Evolutionary conservation across 768 basidiomycete species (phyloP), one percentile per base, ranked within the genome.

Genomic region (Lentinula detonsa): DNA sequence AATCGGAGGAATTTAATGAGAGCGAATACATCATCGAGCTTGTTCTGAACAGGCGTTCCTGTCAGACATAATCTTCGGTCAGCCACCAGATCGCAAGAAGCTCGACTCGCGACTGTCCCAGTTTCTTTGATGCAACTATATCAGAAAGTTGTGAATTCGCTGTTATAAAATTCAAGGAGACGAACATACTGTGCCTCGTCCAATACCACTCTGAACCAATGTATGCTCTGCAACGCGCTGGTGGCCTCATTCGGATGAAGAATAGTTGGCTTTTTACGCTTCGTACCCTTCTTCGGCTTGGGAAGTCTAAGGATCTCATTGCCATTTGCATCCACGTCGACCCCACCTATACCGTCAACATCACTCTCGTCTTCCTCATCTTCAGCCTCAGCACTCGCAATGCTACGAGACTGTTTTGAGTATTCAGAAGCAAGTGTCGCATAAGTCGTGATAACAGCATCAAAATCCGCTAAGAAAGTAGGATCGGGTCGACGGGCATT

Each of bases 41-140:
- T 97, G 80, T 99, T 99, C 76, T 99, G 97, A 40, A 99, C 94
- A 1, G 97, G 97, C 7, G 97, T 99, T 60, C 97, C 97, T n/a
- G 95, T 95, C 43, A 99, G 78, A 72, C 93, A 95, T 46, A 98
- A 78, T 15, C 97, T 87, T 57, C 97, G 87, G 69, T 98, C 93
- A 15, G 97, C 93, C 73, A 90, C 83, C 53, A 99, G 82, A 71
- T 97, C 95, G 73, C 97, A 98, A 11, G 91, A 95, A 6, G 97
- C 97, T 60, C 93, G 87, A 64, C 95, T 94, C 48, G 90, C 95
- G 46, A 98, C 93, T 1, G 97, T 99, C 23, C 85, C 82, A 5
- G 93, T 89, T 74, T 98, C 96, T 73, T 99, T 99, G 76, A 99
- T 99, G 61, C 87, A 97, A 67, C 96, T 98, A 65, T 5, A 61